Percentiles rank a stretch among this genome's conserved stretches.
phyloP scores from a whole-genome alignment of 306 rosid species.

The Sicyos edulis region DNA sequence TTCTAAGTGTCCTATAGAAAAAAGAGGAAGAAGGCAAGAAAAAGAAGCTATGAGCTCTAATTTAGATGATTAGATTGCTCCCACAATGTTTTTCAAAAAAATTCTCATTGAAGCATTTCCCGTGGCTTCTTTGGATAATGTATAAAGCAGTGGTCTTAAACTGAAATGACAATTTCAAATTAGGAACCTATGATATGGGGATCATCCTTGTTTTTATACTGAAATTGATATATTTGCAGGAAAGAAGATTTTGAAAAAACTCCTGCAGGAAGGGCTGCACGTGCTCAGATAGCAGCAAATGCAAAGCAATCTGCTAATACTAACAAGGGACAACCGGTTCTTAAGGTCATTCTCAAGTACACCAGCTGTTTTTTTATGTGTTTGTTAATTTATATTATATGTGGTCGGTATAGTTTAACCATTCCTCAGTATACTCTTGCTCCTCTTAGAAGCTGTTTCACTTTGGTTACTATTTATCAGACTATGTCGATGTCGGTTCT shows the following conservation, averaged over 20 bases:
- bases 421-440: not conserved
- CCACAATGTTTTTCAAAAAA: not conserved
- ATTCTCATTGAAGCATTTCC: not conserved
- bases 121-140: not conserved
- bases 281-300: conserved; percentile 64
- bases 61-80: not conserved
- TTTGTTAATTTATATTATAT: not conserved
- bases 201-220: not conserved
- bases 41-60: not conserved
- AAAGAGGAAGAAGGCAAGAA: not conserved
- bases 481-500: no score
- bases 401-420: not conserved
- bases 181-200: not conserved
- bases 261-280: conserved; percentile 82
- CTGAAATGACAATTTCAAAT: not conserved
- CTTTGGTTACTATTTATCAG: not conserved
- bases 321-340: conserved; percentile 58
- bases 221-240: conserved; percentile 38
- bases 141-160: not conserved
- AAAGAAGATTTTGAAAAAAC: conserved; percentile 75
- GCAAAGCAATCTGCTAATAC: conserved; percentile 65
- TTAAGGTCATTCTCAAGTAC: conserved; percentile 37
- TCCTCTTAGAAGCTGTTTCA: not conserved
- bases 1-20: not conserved
- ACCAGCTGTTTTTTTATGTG: not conserved